Conservation (phyloP, 179 eudicot species). For the Spinacia oleracea region DNA sequence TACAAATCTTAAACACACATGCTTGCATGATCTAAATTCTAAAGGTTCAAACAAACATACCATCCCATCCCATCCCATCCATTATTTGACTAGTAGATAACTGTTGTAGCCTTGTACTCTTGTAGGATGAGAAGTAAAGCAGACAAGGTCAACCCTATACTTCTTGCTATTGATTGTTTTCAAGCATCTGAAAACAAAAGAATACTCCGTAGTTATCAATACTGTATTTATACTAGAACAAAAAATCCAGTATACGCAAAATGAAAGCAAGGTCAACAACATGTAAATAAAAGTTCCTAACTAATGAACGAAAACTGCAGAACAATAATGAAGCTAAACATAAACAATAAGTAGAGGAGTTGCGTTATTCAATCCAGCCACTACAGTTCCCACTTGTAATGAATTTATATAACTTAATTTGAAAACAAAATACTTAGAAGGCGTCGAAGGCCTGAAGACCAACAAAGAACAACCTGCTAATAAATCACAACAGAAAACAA, state of each 20-base stretch:
- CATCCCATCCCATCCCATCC: conserved; percentile 99
- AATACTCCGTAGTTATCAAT: conserved; percentile 17
- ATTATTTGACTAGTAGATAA: conserved; percentile 97
- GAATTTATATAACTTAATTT: neutral
- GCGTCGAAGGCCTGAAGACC: neutral
- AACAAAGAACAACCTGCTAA: neutral
- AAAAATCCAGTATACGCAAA: neutral
- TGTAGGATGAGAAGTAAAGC: conserved; percentile 94
- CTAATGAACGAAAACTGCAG: neutral
- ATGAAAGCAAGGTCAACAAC: neutral
- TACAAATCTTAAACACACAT: conserved; percentile 3
- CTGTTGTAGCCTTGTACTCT: too few relatives aligned
- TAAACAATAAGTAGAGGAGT: neutral
- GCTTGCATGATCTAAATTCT: neutral
- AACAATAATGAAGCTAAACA: neutral
- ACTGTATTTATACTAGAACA: neutral
- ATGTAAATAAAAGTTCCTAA: neutral
- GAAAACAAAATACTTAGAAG: neutral
- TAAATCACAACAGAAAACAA: neutral
- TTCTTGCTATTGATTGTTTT: conserved; percentile 98
- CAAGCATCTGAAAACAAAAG: conserved; percentile 63
- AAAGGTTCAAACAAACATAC: conserved; percentile 50
- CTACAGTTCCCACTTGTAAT: neutral
- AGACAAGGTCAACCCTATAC: conserved; percentile 92
- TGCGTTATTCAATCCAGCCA: conserved; percentile 1